These are phyloP conservation scores for Eimeria necatrix DNA, from an alignment of 169 alveolate species.

Conservation along the genomic window DNA sequence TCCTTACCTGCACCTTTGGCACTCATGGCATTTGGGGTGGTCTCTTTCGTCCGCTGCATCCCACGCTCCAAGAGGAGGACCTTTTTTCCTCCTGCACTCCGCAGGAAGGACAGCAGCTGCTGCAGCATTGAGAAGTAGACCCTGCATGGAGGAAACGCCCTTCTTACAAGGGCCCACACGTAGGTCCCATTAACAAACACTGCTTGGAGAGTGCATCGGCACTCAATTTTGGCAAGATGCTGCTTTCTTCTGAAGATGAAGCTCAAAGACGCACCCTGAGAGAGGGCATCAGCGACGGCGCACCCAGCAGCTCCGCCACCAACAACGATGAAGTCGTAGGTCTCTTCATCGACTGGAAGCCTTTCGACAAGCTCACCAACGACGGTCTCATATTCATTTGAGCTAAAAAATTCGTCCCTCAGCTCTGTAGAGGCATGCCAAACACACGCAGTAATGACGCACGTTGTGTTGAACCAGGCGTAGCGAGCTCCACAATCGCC, in stretches of 20 bases:
- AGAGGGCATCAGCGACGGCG: conserved; percentile 84
- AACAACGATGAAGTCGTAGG: conserved; percentile 85
- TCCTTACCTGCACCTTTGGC: conserved; percentile 84
- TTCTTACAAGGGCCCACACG: too few species aligned
- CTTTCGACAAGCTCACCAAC: background rate
- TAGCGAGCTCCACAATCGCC: background rate
- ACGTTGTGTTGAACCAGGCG: background rate
- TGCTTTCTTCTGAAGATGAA: too few species aligned
- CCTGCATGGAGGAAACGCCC: background rate
- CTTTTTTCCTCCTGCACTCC: conserved; percentile 24
- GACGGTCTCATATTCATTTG: background rate
- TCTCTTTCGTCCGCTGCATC: conserved; percentile 74
- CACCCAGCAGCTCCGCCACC: conserved; percentile 90
- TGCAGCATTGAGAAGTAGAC: background rate
- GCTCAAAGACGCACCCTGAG: conserved; percentile 49
- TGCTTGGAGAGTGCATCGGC: too few species aligned
- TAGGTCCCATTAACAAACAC: too few species aligned
- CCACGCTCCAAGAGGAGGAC: conserved; percentile 88
- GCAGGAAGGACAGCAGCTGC: background rate
- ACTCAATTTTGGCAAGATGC: too few species aligned
- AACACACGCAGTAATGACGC: too few species aligned
- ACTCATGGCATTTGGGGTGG: conserved; percentile 80
- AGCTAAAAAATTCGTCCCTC: background rate
- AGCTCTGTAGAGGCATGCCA: background rate
- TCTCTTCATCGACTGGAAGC: conserved; percentile 59